phyloP scores from a whole-genome alignment of 2,329 filamentous ascomycete species.

The Fragosphaeria purpurea region DNA sequence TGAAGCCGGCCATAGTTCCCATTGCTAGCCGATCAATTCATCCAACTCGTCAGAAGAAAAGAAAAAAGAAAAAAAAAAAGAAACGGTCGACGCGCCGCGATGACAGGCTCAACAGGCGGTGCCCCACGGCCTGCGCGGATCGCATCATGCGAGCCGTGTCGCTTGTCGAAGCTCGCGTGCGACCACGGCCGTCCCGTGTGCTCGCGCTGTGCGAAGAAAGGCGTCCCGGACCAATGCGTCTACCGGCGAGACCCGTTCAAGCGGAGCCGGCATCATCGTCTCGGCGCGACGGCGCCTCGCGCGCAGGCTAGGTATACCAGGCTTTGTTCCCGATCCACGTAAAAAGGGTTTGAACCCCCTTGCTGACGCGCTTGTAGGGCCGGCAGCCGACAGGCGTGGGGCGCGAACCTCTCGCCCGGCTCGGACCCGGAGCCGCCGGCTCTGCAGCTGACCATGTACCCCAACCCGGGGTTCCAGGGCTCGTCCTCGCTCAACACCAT shows the following conservation, averaged over 20 bases:
- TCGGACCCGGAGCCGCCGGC: not conserved
- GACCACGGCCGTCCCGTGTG: conserved; percentile 5
- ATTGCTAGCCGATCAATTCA: no score
- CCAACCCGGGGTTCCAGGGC: conserved; percentile 6
- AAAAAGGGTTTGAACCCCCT: no score
- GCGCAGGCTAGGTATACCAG: no score
- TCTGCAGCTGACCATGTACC: conserved; percentile 3
- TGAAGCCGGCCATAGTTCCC: no score
- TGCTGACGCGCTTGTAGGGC: no score
- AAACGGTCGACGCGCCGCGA: no score
- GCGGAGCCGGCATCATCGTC: not conserved
- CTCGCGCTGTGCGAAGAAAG: conserved; percentile 3
- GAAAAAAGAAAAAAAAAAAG: no score
- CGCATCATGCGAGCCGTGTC: conserved; percentile 7
- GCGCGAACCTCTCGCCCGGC: not conserved
- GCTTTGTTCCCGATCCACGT: no score
- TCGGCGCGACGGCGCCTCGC: no score
- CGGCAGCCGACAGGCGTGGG: no score
- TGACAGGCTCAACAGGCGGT: conserved; percentile 37
- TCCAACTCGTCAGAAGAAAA: no score
- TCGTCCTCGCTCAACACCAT: conserved; percentile 6
- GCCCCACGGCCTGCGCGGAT: conserved; percentile 18
- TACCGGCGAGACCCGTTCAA: conserved; percentile 7
- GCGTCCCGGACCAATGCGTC: not conserved
- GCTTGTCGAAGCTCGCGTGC: conserved; percentile 5